Base-by-base conservation (phyloP, 164 flowering plant species). In the Amborella trichopoda region DNA sequence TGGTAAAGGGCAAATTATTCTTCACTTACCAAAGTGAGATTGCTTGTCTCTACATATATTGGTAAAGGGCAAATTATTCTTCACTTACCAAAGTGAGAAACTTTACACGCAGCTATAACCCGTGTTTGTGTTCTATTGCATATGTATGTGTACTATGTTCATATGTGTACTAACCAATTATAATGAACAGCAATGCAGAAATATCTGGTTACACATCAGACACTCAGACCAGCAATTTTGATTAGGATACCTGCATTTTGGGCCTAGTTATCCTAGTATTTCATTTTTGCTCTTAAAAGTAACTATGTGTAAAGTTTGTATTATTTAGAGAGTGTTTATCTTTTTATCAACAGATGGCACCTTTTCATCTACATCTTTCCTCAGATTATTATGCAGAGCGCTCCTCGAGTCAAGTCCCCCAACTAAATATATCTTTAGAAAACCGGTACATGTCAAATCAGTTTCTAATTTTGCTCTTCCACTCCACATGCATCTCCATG, bases 301-400 rank as follows among this genome's bases (percentile, higher is more conserved):
- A 0, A 10, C 8, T 10, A 21, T 5, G 14, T 26, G 13, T 18
- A 28, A 37, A 8, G 17, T 22, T 30, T 17, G 33, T 11, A 26
- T 39, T 24, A 3, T 39, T 49, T 24, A 18, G 13, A 41, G 19
- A 41, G 2, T 18, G 6, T 18, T 16, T 17, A n/a, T 50, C 17
- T 60, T 39, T 37, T n/a, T n/a, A n/a, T n/a, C n/a, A n/a, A 23
- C 65, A 85, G 85, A 68, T 64, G 27, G 68, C 62, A 47, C 67
- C 72, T 26, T 66, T 77, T 52, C 56, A 60, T 50, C 68, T 85
- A 21, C 77, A 66, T 67, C 74, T 85, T 56, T 79, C 88, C 6
- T 65, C 72, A 1, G 59, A 60, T 58, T 67, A 55, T 42, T 52
- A 37, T 55, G 61, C 76, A 48, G 54, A 60, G 48, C 52, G 27